These are phyloP conservation scores for Simmondsia chinensis DNA, from an alignment of 148 eudicot genomes.

Conservation along the genomic window DNA sequence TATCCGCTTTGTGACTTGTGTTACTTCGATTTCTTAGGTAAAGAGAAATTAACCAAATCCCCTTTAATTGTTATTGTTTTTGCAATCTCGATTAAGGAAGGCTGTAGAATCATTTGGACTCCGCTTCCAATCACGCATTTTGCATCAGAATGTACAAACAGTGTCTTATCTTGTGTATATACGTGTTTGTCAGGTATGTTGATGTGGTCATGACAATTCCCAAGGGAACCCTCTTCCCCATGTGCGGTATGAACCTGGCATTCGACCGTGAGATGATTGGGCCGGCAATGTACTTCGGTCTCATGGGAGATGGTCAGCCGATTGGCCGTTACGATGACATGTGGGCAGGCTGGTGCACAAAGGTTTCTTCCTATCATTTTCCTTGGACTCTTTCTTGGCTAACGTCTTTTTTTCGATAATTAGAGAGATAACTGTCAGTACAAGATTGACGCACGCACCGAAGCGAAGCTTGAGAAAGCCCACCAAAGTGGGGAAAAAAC, in stretches of 20 bases:
- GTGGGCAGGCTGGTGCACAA: constrained; percentile 93
- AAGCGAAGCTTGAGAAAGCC: too few relatives aligned
- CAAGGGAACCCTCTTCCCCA: constrained; percentile 79
- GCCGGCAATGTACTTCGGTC: constrained; percentile 89
- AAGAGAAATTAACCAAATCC: too few relatives aligned
- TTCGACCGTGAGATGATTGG: constrained; percentile 84
- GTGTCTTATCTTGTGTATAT: too few relatives aligned
- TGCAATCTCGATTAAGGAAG: too few relatives aligned
- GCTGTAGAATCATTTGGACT: too few relatives aligned
- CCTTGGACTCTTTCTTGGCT: not conserved
- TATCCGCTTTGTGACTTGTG: too few relatives aligned
- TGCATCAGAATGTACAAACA: too few relatives aligned
- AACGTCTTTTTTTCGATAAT: not conserved
- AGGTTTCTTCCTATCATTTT: constrained; percentile 28
- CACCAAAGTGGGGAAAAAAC: too few relatives aligned
- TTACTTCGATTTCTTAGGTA: too few relatives aligned
- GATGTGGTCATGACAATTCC: constrained; percentile 80
- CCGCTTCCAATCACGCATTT: too few relatives aligned
- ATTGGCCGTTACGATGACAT: constrained; percentile 87
- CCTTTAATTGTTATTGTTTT: too few relatives aligned
- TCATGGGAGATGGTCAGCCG: constrained; percentile 91
- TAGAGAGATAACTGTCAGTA: not conserved
- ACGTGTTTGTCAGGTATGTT: constrained; percentile 39
- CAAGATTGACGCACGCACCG: too few relatives aligned
- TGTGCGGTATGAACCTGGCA: constrained; percentile 82